Evolutionary conservation across 2,329 filamentous ascomycete genomes (phyloP), one percentile per base, ranked within the genome.

Genomic region (Cladosporium sp.): DNA sequence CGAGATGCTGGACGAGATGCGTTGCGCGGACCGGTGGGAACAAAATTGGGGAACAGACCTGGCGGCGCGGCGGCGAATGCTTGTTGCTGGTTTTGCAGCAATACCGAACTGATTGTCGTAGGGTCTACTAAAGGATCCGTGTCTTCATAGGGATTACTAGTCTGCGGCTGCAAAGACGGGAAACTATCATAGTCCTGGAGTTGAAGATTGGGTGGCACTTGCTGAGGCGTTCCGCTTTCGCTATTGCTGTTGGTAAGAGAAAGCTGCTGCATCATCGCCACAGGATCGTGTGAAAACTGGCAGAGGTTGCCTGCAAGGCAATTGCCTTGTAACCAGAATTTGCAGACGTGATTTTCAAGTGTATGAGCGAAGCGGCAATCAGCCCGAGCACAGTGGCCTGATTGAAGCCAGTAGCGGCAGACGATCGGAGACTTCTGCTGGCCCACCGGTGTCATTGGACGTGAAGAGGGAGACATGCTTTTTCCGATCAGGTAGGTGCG

Each of bases 301-400:
- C 94, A 99, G 3, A 91, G 92, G 59, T 92, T 88, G 37, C 94
- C 93, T 19, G 94, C 94, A 36, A 99, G 82, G 72, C 94, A 99
- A 69, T 93, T 97, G 1, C 94, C 94, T 77, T 91, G 91, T 55
- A 99, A 83, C 90, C 92, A 99, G 73, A 97, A 97, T 90, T 97
- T 97, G 92, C 94, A 99, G 62, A 99, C 84, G 69, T 97, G 94
- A 70, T 90, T 95, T 71, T 90, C 96, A 45, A 96, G 83, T 73
- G 99, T 93, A 74, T 99, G 94, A 66, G 92, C 96, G 75, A 97
- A 99, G 59, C 93, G 88, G 74, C 94, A 99, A 74, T 99, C 94
- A 61, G 93, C 93, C 60, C 94, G 86, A 55, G 97, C 86, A 73
- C 94, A 99, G 74, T 94, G 90, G n/a, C 94, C 94, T 7, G 89